A percentile compares a stretch with the other conserved stretches of the same genome.
Conservation (phyloP, 352 stramenopile species). For the Pythium dissimile region DNA sequence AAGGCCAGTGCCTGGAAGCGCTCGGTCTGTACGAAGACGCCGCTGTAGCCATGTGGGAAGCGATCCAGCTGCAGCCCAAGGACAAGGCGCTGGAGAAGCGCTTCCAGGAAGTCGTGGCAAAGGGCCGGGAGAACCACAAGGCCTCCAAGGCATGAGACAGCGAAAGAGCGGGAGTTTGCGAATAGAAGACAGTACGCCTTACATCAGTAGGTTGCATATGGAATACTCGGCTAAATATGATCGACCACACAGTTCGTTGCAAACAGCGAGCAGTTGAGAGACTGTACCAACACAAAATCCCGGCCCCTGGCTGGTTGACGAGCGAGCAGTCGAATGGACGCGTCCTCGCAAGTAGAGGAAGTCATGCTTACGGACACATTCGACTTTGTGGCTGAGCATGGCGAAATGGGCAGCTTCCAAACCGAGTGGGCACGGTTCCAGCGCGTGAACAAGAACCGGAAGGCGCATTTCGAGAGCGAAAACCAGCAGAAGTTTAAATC, state of each 20-base stretch:
- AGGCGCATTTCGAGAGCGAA: neutral
- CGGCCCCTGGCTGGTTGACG: too few relatives aligned
- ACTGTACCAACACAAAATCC: too few relatives aligned
- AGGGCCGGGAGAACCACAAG: conserved; percentile 47
- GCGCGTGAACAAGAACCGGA: neutral
- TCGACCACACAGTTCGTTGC: too few relatives aligned
- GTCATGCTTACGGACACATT: too few relatives aligned
- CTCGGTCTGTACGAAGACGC: conserved; percentile 73
- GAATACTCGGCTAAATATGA: neutral
- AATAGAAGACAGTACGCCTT: neutral
- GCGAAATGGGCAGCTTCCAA: neutral
- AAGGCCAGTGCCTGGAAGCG: conserved; percentile 78
- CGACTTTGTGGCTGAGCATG: neutral
- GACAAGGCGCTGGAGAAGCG: conserved; percentile 76
- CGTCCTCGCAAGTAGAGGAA: too few relatives aligned
- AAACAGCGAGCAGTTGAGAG: too few relatives aligned
- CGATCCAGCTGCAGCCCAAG: conserved; percentile 68
- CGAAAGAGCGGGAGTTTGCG: neutral
- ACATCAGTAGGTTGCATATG: neutral
- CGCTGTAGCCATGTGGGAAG: conserved; percentile 65
- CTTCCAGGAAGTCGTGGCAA: conserved; percentile 77
- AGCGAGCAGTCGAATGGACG: too few relatives aligned
- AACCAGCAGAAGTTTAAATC: neutral
- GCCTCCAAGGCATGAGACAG: conserved; percentile 19
- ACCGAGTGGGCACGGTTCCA: conserved; percentile 5